Conservation (phyloP, 768 basidiomycete genomes). For the Rhodosporidiobolus odoratus region DNA sequence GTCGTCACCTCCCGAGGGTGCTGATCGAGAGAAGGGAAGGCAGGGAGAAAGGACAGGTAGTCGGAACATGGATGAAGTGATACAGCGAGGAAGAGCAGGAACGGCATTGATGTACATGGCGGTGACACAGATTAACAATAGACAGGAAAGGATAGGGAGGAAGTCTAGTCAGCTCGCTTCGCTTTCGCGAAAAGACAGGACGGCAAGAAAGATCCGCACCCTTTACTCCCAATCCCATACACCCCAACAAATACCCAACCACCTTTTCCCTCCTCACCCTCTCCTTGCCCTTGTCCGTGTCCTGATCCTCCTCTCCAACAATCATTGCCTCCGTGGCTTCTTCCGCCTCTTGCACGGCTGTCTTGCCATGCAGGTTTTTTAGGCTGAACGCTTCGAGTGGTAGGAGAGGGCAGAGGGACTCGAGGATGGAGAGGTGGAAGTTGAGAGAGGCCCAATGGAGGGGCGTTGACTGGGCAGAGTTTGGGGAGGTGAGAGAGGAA, state of each 20-base stretch:
- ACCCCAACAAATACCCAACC: constrained; percentile 34
- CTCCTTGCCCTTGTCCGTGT: constrained; percentile 16
- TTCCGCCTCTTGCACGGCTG: constrained; percentile 36
- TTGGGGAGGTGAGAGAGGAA: constrained; percentile 18
- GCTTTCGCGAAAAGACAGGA: not conserved
- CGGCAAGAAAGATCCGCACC: not conserved
- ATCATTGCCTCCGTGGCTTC: constrained; percentile 29
- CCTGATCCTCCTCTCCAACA: constrained; percentile 28
- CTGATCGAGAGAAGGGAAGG: not conserved
- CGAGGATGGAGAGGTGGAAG: constrained; percentile 37
- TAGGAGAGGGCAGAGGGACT: constrained; percentile 32
- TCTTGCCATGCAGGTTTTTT: constrained; percentile 35
- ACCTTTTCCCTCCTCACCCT: constrained; percentile 31
- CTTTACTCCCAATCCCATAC: constrained; percentile 38
- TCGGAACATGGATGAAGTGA: not conserved
- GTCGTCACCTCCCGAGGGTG: constrained; percentile 21
- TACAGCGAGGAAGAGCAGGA: not conserved
- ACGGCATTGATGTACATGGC: not conserved
- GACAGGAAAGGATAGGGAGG: not conserved
- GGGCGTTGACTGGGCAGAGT: constrained; percentile 31
- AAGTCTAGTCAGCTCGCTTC: too few relatives aligned
- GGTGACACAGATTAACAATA: not conserved
- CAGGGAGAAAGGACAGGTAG: not conserved
- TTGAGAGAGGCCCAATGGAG: constrained; percentile 37
- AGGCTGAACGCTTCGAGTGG: constrained; percentile 17